Evolutionary conservation across 2,329 filamentous ascomycete genomes (phyloP), one percentile per base, ranked within the genome.

Genomic region (Aspergillus pseudotamarii): DNA sequence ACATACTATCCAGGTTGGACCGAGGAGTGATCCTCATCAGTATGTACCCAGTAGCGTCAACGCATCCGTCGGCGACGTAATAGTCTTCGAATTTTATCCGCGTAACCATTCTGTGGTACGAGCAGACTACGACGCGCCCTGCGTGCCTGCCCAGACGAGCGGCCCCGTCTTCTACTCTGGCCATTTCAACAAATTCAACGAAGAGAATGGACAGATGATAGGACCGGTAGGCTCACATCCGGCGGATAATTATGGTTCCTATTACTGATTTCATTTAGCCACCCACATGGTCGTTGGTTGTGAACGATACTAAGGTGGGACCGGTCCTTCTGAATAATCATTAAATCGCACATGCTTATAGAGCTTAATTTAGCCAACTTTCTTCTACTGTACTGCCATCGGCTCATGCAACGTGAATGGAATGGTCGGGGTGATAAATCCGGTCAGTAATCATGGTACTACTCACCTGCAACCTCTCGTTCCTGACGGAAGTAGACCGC

Each of bases 401-500:
- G 84, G 81, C 0, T 91, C 89, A 2, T 94, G 91, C 71, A 81
- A 83, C 3, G 75, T 79, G 3, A 84, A 89, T 50, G 83, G 86
- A 26, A 94, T 94, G 91, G 84, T 94, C 19, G 91, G 91, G 3
- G 89, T 86, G 1, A 89, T 94, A 68, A 94, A 94, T 71, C 85
- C 89, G 8, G 86, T 88, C 79, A 64, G 81, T 62, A 9, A 14
- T 45, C 34, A 11, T 51, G 19, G 2, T 6, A 6, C 54, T 4
- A 6, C 54, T 23, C n/a, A 5, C 3, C 3, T 19, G 1, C 9
- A 9, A 19, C 23, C 6, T n/a, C 6, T 36, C 6, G 4, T 54
- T 30, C 32, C 63, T 72, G 26, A 70, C 64, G 30, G 8, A 23
- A 12, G 2, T 55, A 76, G 70, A 88, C 86, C 68, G 59, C 73